These are phyloP conservation scores for Bombardia bombarda DNA, from an alignment of 495 filamentous ascomycete genomes.

Conservation along the genomic window DNA sequence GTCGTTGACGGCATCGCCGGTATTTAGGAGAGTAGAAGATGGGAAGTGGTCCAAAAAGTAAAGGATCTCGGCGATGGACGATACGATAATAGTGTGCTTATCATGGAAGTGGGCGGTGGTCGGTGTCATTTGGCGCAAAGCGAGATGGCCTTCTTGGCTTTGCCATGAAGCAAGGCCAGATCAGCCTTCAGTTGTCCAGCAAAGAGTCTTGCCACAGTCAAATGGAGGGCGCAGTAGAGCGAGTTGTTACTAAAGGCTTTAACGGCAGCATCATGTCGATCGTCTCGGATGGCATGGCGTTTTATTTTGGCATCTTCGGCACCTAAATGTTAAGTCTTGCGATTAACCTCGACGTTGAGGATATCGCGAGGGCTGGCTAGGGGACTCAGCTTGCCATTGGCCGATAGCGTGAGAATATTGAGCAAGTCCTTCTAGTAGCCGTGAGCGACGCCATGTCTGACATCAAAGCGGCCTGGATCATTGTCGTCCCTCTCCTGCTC, in stretches of 20 bases:
- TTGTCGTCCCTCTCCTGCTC: constrained; percentile 18
- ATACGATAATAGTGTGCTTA: constrained; percentile 38
- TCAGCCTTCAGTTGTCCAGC: constrained; percentile 37
- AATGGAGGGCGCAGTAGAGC: constrained; percentile 33
- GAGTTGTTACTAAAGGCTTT: constrained; percentile 21
- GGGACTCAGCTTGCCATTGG: constrained; percentile 24
- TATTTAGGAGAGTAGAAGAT: neutral
- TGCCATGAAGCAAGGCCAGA: constrained; percentile 24
- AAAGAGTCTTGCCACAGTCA: constrained; percentile 40
- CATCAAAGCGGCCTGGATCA: constrained; percentile 20
- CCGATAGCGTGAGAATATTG: constrained; percentile 37
- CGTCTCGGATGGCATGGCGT: constrained; percentile 1
- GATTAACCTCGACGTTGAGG: constrained; percentile 21
- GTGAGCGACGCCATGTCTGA: constrained; percentile 34
- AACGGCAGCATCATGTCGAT: constrained; percentile 22
- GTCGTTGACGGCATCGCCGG: constrained; percentile 10
- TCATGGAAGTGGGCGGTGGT: constrained; percentile 37
- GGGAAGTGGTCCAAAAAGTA: constrained; percentile 20
- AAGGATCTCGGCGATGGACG: constrained; percentile 40
- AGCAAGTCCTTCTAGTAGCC: constrained; percentile 46
- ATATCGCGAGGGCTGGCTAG: constrained; percentile 18
- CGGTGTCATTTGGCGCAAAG: constrained; percentile 45
- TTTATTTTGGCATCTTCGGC: constrained; percentile 1
- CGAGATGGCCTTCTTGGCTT: constrained; percentile 28
- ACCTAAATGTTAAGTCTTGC: constrained; percentile 1